These are phyloP conservation scores for Geosmithia putterillii DNA, from an alignment of 2,329 filamentous ascomycete genomes.

Conservation along the genomic window DNA sequence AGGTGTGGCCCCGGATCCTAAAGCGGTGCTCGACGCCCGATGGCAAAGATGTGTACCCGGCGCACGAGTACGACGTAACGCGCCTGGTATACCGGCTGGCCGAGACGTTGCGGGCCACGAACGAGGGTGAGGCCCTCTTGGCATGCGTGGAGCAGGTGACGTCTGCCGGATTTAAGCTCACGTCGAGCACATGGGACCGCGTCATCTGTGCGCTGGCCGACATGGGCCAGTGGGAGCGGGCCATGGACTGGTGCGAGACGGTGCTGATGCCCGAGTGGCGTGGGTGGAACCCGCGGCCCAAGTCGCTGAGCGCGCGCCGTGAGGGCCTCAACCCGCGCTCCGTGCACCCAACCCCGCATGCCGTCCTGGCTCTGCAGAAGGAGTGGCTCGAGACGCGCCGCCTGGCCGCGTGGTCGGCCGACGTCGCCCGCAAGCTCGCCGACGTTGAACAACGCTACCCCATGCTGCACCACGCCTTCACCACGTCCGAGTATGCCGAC, in stretches of 20 bases:
- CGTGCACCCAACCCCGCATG: conserved; percentile 16
- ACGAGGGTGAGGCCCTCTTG: conserved; percentile 33
- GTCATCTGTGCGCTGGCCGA: conserved; percentile 57
- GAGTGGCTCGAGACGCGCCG: conserved; percentile 37
- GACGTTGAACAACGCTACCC: conserved; percentile 27
- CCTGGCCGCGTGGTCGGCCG: conserved; percentile 33
- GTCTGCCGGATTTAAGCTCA: conserved; percentile 57
- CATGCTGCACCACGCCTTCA: conserved; percentile 26
- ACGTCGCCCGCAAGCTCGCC: conserved; percentile 24
- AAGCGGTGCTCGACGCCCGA: conserved; percentile 19
- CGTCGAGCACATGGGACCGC: conserved; percentile 70
- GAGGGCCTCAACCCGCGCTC: conserved; percentile 16
- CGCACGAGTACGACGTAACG: conserved; percentile 40
- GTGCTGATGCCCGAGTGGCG: conserved; percentile 69
- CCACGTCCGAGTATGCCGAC: conserved; percentile 15
- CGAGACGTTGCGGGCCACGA: conserved; percentile 24
- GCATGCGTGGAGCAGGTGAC: conserved; percentile 42
- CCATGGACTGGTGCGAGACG: conserved; percentile 63
- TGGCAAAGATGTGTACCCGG: conserved; percentile 23
- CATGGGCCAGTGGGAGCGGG: conserved; percentile 46
- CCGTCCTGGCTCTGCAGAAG: conserved; percentile 34
- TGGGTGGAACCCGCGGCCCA: conserved; percentile 45
- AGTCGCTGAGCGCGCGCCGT: conserved; percentile 8
- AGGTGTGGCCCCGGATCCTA: conserved; percentile 14
- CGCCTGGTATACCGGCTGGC: conserved; percentile 36